These are phyloP conservation scores for Vitis hybrid DNA, from an alignment of 177 flowering plant genomes.

Conservation along the genomic window DNA sequence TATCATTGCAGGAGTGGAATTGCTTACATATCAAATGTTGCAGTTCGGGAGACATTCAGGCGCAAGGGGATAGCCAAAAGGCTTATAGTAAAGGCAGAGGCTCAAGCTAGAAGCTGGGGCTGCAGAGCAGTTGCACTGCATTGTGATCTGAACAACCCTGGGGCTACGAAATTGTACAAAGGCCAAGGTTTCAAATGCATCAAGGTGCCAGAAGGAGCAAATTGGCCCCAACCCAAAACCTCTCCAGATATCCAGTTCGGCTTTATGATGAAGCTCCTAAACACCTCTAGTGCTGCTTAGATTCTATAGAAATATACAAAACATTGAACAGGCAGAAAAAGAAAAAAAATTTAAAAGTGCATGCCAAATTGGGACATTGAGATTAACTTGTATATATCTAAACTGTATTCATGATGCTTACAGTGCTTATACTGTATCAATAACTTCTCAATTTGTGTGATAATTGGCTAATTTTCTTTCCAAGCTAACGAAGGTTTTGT, in stretches of 20 bases:
- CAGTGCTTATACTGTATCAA: too few relatives aligned
- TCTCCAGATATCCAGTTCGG: constrained; percentile 59
- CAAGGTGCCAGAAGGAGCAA: constrained; percentile 79
- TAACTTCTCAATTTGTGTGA: too few relatives aligned
- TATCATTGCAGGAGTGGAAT: constrained; percentile 69
- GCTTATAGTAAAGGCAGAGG: constrained; percentile 76
- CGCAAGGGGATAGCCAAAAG: constrained; percentile 85
- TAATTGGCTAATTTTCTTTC: too few relatives aligned
- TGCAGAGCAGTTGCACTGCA: constrained; percentile 89
- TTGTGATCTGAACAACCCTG: constrained; percentile 71
- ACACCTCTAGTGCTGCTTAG: constrained; percentile 18
- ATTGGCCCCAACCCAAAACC: constrained; percentile 89
- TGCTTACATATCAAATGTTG: constrained; percentile 95
- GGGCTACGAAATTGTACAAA: constrained; percentile 64
- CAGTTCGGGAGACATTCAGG: constrained; percentile 75
- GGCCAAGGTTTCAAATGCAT: constrained; percentile 77
- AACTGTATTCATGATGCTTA: too few relatives aligned
- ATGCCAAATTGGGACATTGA: too few relatives aligned
- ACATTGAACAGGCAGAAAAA: neutral
- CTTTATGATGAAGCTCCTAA: constrained; percentile 96
- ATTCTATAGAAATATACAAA: neutral
- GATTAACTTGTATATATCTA: too few relatives aligned
- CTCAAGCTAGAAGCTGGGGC: constrained; percentile 78
- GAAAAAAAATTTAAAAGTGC: neutral
- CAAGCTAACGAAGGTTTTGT: too few relatives aligned